Base-by-base conservation (phyloP, 2,329 filamentous ascomycete species). In the Trichoderma sp. region DNA sequence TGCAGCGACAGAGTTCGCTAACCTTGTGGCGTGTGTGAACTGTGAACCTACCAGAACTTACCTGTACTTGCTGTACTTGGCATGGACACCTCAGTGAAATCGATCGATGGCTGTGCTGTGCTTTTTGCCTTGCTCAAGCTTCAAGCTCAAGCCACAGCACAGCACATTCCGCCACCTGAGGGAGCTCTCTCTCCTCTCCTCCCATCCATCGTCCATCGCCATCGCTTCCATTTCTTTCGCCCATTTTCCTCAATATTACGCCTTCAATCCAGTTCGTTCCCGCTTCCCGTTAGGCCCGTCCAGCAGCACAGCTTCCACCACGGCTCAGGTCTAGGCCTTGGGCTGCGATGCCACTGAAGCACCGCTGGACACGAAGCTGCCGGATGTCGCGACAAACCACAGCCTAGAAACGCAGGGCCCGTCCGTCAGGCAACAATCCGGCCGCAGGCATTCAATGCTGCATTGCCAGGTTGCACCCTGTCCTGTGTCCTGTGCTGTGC, bases 381-480 rank as follows among this genome's bases (percentile, higher is more conserved):
- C 43, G 57, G 55, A 34, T 53, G 47, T 53, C 47, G 47, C 47
- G 47, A 53, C 47, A 23, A 53, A 53, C 47, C 47, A 53, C 26
- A 26, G 26, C 26, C 26, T 26, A 26, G 26, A 26, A 20, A 50
- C 9, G 43, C 43, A 50, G 43, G 43, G 23, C 64, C 53, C 53
- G 65, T 26, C 65, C 55, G 65, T 68, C 65, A 68, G 65, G 65
- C 53, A 68, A 68, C 36, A 68, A 59, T 58, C n/a, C 28, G 53
- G 34, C 32, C 32, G 23, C 47, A 55, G 63, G 36, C 36, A 39
- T 39, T 39, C 34, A 36, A 36, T 36, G 34, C 34, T 43, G 47
- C 28, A n/a, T 23, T 9, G 12, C 32, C 36, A 43, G 15, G 63
- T 67, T 23, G 47, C 64, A 58, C 64, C 50, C 13, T 58, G 64